Base-by-base conservation (phyloP, 805 yeast genomes). In the Lachancea fermentati region DNA sequence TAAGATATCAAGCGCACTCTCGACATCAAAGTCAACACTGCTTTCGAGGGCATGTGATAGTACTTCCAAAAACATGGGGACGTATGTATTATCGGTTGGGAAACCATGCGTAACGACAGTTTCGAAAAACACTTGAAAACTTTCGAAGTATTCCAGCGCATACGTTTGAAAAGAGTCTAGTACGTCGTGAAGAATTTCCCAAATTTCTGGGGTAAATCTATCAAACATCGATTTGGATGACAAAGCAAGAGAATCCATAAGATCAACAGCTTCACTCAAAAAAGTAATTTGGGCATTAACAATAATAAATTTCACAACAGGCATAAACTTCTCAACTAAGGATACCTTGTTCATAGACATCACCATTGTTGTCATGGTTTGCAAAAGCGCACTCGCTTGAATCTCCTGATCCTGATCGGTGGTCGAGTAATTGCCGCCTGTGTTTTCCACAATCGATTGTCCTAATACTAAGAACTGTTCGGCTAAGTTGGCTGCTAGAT, bases 311-410 rank as follows among this genome's bases (percentile, higher is more conserved):
- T 72, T 71, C 15, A 81, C 72, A 22, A 76, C 75, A 1, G 86
- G 84, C 11, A 69, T 56, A 45, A 82, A 71, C 4, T 73, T 72
- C 26, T 70, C 71, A 43, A 78, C 75, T 39, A 83, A 62, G 40
- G 69, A 68, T 5, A 68, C 78, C 28, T 68, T 67, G 3, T 79
- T 76, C 78, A 82, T 81, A 1, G 86, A 75, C 48, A 79, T 66
- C 5, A 81, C 69, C 68, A 85, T 82, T 0, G 91, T 81, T 13
- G 81, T 73, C 75, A 85, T 75, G 4, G 89, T 83, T 52, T 78
- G 79, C 41, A 84, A 57, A 29, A 81, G 65, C 2, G 87, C 86
- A 37, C 76, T 69, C 0, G 81, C 85, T 40, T 85, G 85, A 52
- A 75, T 70, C 42, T 81, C 81, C 54, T 81, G 81, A 45, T 81